These are phyloP conservation scores for Populus tremula DNA, from an alignment of 345 rosid genomes.

Conservation along the genomic window DNA sequence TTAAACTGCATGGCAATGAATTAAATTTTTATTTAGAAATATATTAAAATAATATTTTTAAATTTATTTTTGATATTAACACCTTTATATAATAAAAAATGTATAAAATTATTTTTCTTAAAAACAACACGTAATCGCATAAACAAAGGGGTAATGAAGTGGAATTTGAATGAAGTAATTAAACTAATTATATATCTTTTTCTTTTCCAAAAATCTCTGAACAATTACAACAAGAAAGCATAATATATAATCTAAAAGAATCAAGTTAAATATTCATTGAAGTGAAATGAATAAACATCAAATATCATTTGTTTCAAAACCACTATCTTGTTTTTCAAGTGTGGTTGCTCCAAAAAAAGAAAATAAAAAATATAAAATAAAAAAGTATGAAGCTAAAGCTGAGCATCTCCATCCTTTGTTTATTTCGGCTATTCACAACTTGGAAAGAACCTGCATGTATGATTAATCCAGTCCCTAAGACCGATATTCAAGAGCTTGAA, in stretches of 20 bases:
- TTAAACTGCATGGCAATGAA: too few relatives aligned
- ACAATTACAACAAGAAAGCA: not conserved
- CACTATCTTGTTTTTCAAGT: not conserved
- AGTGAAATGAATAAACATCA: not conserved
- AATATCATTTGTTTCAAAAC: not conserved
- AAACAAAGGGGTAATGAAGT: too few relatives aligned
- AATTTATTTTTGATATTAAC: too few relatives aligned
- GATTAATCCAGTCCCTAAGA: not conserved
- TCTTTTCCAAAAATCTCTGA: not conserved
- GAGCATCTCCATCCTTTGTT: not conserved
- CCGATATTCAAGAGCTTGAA: conserved; percentile 4
- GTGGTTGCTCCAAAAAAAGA: not conserved
- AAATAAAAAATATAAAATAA: not conserved
- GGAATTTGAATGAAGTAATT: too few relatives aligned
- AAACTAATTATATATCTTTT: too few relatives aligned
- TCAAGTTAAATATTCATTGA: not conserved
- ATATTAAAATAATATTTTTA: too few relatives aligned
- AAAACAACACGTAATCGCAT: too few relatives aligned
- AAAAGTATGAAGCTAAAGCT: not conserved
- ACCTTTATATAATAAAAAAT: too few relatives aligned
- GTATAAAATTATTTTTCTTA: too few relatives aligned
- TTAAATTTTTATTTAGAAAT: too few relatives aligned
- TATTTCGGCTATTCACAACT: not conserved
- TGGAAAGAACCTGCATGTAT: not conserved
- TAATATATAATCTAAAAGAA: not conserved